Evolutionary conservation across 306 rosid genomes (phyloP).

Genomic region (Cucurbita maxima): DNA sequence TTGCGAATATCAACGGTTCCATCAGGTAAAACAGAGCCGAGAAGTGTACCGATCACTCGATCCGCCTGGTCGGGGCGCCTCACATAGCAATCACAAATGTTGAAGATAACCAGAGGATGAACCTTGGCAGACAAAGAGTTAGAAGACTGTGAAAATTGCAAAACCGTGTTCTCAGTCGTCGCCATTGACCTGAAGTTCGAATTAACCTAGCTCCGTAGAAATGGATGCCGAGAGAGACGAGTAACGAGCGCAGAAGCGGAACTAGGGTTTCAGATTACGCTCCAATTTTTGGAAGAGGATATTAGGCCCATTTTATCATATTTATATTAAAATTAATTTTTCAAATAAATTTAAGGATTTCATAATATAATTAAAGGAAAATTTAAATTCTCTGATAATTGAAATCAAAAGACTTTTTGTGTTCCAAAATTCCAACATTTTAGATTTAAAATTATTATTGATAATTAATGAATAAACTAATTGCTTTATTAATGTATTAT

Average conservation of each 20-base stretch:
- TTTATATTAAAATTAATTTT: too few relatives aligned
- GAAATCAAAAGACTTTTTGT: too few relatives aligned
- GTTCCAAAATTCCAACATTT: too few relatives aligned
- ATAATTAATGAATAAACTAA: too few relatives aligned
- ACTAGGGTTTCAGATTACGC: background rate
- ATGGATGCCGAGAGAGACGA: background rate
- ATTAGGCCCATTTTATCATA: too few relatives aligned
- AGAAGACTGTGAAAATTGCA: slow-evolving; percentile 56
- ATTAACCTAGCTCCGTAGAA: background rate
- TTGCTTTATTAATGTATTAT: too few relatives aligned
- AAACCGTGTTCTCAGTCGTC: slow-evolving; percentile 38
- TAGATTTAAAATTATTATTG: too few relatives aligned
- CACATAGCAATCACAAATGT: slow-evolving; percentile 77
- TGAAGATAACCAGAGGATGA: slow-evolving; percentile 73
- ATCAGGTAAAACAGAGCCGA: slow-evolving; percentile 59
- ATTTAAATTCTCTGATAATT: too few relatives aligned
- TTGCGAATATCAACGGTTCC: slow-evolving; percentile 80
- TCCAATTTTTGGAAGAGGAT: background rate
- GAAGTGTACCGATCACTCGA: slow-evolving; percentile 89
- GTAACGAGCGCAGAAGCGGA: background rate
- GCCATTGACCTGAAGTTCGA: slow-evolving; percentile 36
- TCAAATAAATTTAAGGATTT: too few relatives aligned
- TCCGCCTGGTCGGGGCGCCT: slow-evolving; percentile 87
- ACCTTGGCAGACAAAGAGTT: slow-evolving; percentile 50
- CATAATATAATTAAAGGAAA: too few relatives aligned